A percentile compares a stretch with the other conserved stretches of the same genome.
phyloP scores from a whole-genome alignment of 805 yeast genomes.

The Naumovozyma castellii region DNA sequence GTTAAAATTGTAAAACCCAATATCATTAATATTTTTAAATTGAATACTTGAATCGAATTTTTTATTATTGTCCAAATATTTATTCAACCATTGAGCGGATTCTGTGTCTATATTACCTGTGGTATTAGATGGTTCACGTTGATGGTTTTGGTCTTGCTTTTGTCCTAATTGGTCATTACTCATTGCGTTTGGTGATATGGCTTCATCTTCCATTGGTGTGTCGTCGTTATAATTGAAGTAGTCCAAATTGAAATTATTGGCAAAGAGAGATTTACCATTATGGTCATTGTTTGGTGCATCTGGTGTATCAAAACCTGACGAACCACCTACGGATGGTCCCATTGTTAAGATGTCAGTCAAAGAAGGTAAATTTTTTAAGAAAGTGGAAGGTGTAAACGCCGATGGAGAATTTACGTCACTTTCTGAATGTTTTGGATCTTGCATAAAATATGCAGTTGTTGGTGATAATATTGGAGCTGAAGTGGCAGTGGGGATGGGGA shows the following conservation, averaged over 20 bases:
- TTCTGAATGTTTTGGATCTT: neutral
- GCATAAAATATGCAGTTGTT: neutral
- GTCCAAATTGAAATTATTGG: constrained; percentile 23
- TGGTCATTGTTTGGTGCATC: neutral
- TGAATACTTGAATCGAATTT: constrained; percentile 11
- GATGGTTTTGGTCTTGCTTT: neutral
- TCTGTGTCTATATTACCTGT: neutral
- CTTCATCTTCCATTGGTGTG: neutral
- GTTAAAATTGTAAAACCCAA: constrained; percentile 38
- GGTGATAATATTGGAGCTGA: neutral
- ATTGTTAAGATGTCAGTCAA: constrained; percentile 34
- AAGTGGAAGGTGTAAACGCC: neutral
- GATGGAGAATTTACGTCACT: neutral
- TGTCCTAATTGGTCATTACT: neutral
- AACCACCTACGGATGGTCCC: constrained; percentile 34
- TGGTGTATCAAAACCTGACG: constrained; percentile 27
- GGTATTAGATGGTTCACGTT: neutral
- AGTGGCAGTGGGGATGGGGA: neutral
- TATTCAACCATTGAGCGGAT: constrained; percentile 8
- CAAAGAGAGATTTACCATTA: neutral
- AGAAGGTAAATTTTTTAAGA: constrained; percentile 28
- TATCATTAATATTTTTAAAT: constrained; percentile 37
- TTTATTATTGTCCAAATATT: constrained; percentile 4
- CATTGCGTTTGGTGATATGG: neutral
- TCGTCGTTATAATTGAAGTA: constrained; percentile 27